Evolutionary conservation across 441 rosid species (phyloP), one percentile per base, ranked within the genome.

Genomic region (Arabidopsis hybrid): DNA sequence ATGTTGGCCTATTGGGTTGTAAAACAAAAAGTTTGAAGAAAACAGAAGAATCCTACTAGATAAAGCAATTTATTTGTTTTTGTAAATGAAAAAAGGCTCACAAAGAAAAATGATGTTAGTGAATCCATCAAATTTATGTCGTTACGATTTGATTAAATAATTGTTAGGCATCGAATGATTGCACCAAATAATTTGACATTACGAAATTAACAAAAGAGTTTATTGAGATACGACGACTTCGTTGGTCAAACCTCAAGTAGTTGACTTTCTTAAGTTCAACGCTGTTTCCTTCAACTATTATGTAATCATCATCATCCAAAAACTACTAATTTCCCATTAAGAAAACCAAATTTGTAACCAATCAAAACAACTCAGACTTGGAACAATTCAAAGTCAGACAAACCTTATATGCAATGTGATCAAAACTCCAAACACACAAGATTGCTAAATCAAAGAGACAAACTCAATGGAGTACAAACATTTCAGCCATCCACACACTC

Each of bases 391-490:
- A 63, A 69, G 60, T 63, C 65, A 53, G 40, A 63, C 49, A 69
- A 63, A 40, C 32, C 66, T 63, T 76, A 70, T 38, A 76, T 21
- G 12, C 6, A 40, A 1, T 21, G 40, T 69, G 36, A 31, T 55
- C 60, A 59, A 49, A 56, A 58, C 12, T 58, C 68, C 73, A 46
- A 51, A 62, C 17, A 46, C 71, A 64, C 47, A 57, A 49, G 38
- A n/a, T 32, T 57, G 60, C 43, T 63, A 10, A 55, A 53, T 9
- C 46, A 72, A 53, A 72, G 42, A 61, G 53, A 43, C 55, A 62
- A 68, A 69, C 47, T 26, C 42, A 71, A 65, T 77, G 80, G 80
- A 77, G 51, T 77, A 71, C 63, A 76, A 71, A 57, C 76, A 76
- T 47, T 76, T 76, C 62, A 76, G 80, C 68, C 80, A 76, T 8